Conservation (phyloP, 495 filamentous ascomycete species). For the Penicillium alfredii region DNA sequence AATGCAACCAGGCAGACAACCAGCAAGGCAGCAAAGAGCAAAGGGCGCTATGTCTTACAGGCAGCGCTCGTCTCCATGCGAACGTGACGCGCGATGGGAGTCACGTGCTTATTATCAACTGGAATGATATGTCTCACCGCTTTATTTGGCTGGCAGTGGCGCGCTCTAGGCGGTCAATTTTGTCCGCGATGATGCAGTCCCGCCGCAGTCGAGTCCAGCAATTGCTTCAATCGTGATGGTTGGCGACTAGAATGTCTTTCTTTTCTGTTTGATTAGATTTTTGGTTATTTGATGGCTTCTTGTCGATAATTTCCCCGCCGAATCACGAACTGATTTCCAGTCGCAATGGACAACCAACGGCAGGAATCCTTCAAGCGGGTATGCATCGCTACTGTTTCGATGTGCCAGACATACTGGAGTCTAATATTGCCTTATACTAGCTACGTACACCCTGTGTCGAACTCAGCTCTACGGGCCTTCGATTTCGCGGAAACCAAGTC, state of each 20-base stretch:
- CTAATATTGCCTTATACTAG: slow-evolving; percentile 37
- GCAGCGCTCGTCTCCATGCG: slow-evolving; percentile 28
- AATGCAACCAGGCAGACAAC: slow-evolving; percentile 6
- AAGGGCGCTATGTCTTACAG: too few relatives aligned
- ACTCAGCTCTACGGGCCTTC: slow-evolving; percentile 64
- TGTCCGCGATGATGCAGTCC: slow-evolving; percentile 2
- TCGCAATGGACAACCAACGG: slow-evolving; percentile 31
- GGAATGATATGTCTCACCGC: slow-evolving; percentile 16
- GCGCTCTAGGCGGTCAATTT: slow-evolving; percentile 16
- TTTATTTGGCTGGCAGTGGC: slow-evolving; percentile 12
- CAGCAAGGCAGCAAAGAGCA: slow-evolving; percentile 16
- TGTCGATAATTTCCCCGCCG: too few relatives aligned
- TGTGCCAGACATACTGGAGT: background rate
- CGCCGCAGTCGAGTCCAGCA: too few relatives aligned
- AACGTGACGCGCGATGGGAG: slow-evolving; percentile 32
- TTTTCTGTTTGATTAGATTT: too few relatives aligned
- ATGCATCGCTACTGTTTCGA: slow-evolving; percentile 3
- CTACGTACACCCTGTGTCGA: slow-evolving; percentile 73
- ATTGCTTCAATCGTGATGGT: too few relatives aligned
- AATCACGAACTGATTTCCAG: too few relatives aligned
- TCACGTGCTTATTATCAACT: slow-evolving; percentile 29
- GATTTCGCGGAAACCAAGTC: slow-evolving; percentile 48
- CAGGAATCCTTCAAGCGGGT: slow-evolving; percentile 41
- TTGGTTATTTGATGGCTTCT: too few relatives aligned
- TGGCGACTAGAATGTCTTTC: too few relatives aligned